Conservation (phyloP, 2,329 filamentous ascomycete species). For the Alternaria longipes region DNA sequence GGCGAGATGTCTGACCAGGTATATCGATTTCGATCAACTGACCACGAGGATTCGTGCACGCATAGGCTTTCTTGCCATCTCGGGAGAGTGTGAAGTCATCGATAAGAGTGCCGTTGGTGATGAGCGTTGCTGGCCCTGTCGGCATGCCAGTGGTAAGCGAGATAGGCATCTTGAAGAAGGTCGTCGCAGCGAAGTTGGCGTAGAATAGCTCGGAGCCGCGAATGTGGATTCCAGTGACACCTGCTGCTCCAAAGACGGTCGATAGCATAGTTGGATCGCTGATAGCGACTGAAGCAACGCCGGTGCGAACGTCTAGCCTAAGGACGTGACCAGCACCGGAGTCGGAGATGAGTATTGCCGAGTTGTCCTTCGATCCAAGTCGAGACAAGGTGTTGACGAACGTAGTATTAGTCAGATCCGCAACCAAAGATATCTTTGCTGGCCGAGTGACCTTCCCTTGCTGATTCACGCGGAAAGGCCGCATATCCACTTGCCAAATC, state of each 20-base stretch:
- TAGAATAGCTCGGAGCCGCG: too few species aligned
- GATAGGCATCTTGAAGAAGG: too few species aligned
- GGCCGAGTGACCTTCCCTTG: not conserved
- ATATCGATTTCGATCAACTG: not conserved
- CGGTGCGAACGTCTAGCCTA: not conserved
- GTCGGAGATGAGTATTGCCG: not conserved
- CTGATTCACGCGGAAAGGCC: not conserved
- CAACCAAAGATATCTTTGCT: not conserved
- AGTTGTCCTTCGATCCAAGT: not conserved
- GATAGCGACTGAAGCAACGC: not conserved
- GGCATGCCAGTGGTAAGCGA: too few species aligned
- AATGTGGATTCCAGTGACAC: too few species aligned
- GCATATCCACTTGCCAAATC: not conserved
- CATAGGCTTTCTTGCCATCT: not conserved
- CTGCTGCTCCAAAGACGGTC: too few species aligned
- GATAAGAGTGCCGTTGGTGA: too few species aligned
- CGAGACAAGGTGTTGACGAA: not conserved
- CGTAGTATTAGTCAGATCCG: too few species aligned
- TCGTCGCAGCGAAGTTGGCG: too few species aligned
- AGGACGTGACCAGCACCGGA: not conserved
- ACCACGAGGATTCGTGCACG: not conserved
- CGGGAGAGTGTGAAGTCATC: not conserved
- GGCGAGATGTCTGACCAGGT: not conserved
- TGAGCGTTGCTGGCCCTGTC: too few species aligned
- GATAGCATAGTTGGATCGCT: too few species aligned